Base-by-base conservation (phyloP, 2,329 filamentous ascomycete genomes). In the Claviceps humidiphila region DNA sequence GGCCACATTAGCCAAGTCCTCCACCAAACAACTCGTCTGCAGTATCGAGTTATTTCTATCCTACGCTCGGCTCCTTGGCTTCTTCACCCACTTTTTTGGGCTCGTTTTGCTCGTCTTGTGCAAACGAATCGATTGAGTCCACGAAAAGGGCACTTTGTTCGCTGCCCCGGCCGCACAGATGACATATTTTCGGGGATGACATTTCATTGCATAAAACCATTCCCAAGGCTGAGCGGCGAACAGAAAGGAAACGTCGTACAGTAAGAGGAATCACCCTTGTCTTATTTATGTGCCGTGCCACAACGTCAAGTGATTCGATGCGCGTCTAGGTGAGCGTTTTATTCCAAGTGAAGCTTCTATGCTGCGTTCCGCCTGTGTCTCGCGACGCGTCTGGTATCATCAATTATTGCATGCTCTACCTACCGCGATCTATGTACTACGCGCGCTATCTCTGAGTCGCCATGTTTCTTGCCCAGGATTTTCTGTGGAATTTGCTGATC, bases 1-100 rank as follows among this genome's bases (percentile, higher is more conserved):
- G 40, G 37, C 47, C 14, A 38, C 49, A 37, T 49, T 51, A 17
- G 46, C 45, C 49, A 49, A 44, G 52, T 43, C 50, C 53, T 50
- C 53, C 49, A 52, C 53, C 47, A 52, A 52, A 54, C 50, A 51
- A 50, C 43, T 50, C 38, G 47, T 52, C 53, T 37, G 50, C 37
- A 47, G 42, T 50, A 52, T 47, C 49, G 40, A 44, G 9, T 48
- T 43, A 51, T 54, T 48, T 20, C 20, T 38, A 24, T 41, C 47
- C 30, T 26, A 30, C 38, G n/a, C n/a, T 17, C 37, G 22, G 9
- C 39, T 37, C 24, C 4, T 41, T 41, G 17, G 6, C 34, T 37
- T n/a, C 66, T 70, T 69, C 59, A 64, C 66, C 68, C 63, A 68
- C 72, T 68, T 85, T 76, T 73, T 81, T 82, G 74, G 78, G 78